Conservation (phyloP, 495 filamentous ascomycete species). For the Aspergillus olivimuriae region DNA sequence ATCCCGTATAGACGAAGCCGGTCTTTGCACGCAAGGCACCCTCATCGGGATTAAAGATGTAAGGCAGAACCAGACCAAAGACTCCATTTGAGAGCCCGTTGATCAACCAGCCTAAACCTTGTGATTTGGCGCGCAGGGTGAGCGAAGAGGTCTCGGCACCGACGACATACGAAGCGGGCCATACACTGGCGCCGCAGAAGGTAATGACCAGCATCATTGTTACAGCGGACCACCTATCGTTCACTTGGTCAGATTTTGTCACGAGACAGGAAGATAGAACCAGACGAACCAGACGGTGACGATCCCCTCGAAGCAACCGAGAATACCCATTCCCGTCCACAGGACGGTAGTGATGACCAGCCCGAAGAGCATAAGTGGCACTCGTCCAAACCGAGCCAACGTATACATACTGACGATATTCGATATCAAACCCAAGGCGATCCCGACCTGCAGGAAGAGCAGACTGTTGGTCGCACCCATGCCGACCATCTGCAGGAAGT, state of each 20-base stretch:
- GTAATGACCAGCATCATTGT: conserved; percentile 22
- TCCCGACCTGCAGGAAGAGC: conserved; percentile 25
- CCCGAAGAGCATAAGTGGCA: conserved; percentile 15
- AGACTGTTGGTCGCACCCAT: conserved; percentile 25
- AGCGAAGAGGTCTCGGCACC: conserved; percentile 28
- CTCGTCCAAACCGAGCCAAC: conserved; percentile 22
- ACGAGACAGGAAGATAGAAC: not conserved
- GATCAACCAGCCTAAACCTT: conserved; percentile 30
- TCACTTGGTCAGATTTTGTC: not conserved
- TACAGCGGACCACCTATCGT: conserved; percentile 24
- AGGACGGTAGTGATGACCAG: conserved; percentile 14
- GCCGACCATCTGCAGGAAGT: conserved; percentile 30
- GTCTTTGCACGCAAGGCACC: conserved; percentile 25
- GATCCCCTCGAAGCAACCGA: conserved; percentile 22
- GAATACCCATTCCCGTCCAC: conserved; percentile 29
- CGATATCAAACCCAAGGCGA: conserved; percentile 24
- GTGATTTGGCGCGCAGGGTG: conserved; percentile 25
- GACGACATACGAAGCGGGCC: conserved; percentile 32
- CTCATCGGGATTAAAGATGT: conserved; percentile 29
- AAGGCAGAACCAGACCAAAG: conserved; percentile 25
- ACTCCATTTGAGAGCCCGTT: conserved; percentile 20
- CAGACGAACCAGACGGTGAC: conserved; percentile 25
- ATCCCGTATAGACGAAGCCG: conserved; percentile 26
- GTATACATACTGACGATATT: conserved; percentile 26
- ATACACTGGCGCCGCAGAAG: conserved; percentile 23